Conservation (phyloP, 2,329 filamentous ascomycete genomes). For the Aureobasidium namibiae region DNA sequence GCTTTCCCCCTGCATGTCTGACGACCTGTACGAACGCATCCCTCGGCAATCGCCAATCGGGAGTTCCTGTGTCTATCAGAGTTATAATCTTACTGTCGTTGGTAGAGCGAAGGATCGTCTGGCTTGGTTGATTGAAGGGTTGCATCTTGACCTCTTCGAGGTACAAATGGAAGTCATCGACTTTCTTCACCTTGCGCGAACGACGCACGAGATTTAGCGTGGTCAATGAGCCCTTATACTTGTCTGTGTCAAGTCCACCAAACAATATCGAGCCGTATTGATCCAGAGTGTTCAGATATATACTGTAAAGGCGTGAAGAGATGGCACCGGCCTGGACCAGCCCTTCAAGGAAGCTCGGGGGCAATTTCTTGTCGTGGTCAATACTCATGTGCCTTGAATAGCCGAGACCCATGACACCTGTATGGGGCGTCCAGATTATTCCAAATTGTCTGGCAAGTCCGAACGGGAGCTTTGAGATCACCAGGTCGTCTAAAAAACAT, state of each 20-base stretch:
- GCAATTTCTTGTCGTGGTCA: neutral
- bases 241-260: slow-evolving; percentile 26
- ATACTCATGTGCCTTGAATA: slow-evolving; percentile 21
- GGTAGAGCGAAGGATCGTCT: slow-evolving; percentile 9
- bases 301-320: slow-evolving; percentile 23
- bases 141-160: neutral
- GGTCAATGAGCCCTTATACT: slow-evolving; percentile 22
- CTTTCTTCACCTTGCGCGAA: neutral
- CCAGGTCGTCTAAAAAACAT: slow-evolving; percentile 17
- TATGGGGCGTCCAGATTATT: neutral
- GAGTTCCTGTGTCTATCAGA: slow-evolving; percentile 26
- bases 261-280: slow-evolving; percentile 25
- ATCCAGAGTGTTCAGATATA: slow-evolving; percentile 24
- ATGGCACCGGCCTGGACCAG: slow-evolving; percentile 24
- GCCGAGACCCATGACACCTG: slow-evolving; percentile 27
- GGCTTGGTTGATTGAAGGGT: neutral
- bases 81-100: slow-evolving; percentile 14
- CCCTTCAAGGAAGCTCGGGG: slow-evolving; percentile 26
- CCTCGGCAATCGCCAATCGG: slow-evolving; percentile 22
- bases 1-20: neutral
- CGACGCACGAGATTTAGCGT: slow-evolving; percentile 16
- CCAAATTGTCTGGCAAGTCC: slow-evolving; percentile 23
- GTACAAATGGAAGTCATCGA: neutral
- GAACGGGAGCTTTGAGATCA: slow-evolving; percentile 23
- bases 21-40: slow-evolving; percentile 19